Base-by-base conservation (phyloP, 2,329 filamentous ascomycete species). In the Colletotrichum plurivorum region DNA sequence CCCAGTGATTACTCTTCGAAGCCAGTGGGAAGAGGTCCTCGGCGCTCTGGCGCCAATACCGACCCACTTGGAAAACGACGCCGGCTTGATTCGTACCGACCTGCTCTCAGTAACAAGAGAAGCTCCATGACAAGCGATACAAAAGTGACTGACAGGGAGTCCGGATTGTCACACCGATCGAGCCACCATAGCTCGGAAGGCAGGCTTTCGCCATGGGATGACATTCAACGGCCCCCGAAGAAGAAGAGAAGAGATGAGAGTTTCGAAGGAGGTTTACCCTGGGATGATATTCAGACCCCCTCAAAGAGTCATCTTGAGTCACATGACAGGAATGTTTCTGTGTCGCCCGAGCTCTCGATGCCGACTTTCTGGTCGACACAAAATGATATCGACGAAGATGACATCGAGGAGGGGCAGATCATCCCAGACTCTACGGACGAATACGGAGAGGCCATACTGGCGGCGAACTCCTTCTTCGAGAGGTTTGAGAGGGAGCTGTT, bases 161-260 rank as follows among this genome's bases (percentile, higher is more conserved):
- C 64, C n/a, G 31, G 6, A 12, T 1, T 18, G 3, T 39, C 45
- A 15, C 31, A 51, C 10, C 10, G 20, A 2, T 18, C 20, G 12
- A 63, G 12, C 10, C 55, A 22, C 27, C 39, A 66, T 10, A 43
- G 31, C 15, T 27, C 46, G 16, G 66, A 71, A 10, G 75, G 75
- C 36, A 72, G 76, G 22, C 65, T 77, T 22, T 75, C 75, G 25
- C 73, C 75, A 41, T 78, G 73, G 75, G 72, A 74, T 45, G 71
- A 73, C 45, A 74, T 76, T 39, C 13, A 69, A 10, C 49, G 45
- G 18, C 66, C 66, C 4, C 2, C 49, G n/a, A 65, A 58, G 43
- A 69, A 59, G 55, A 54, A 27, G n/a, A 36, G 25, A 13, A 54
- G 36, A 36, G 41, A 54, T 43, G 13, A 48, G 2, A 22, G n/a